Percentiles rank a stretch among this genome's conserved stretches.
These are phyloP conservation scores for Solanum gracilifrons DNA, from an alignment of 257 asterid species.

Conservation along the genomic window DNA sequence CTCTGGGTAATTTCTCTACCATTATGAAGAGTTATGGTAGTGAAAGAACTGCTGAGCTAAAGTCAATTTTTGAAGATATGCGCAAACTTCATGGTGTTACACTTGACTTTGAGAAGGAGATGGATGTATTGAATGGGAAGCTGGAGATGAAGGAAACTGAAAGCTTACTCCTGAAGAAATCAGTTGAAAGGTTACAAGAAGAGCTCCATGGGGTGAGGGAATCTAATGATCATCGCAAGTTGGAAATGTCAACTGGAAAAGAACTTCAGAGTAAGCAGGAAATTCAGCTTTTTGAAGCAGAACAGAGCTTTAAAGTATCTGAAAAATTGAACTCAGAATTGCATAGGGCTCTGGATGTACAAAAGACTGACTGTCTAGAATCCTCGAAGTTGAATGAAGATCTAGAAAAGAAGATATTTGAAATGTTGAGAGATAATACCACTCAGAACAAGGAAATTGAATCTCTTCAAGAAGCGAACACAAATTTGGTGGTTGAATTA, in stretches of 20 bases:
- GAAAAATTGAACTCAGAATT: constrained; percentile 39
- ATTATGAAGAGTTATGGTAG: constrained; percentile 27
- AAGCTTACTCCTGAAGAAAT: constrained; percentile 35
- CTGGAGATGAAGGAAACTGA: constrained; percentile 51
- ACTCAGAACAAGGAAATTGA: constrained; percentile 41
- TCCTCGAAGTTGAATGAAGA: constrained; percentile 26
- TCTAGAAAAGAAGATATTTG: constrained; percentile 35
- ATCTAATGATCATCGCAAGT: constrained; percentile 29
- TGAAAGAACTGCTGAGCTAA: constrained; percentile 43
- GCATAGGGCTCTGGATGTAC: constrained; percentile 27
- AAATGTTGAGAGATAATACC: constrained; percentile 36
- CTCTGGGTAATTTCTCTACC: constrained; percentile 25
- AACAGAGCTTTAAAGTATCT: constrained; percentile 39
- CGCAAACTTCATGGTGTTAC: constrained; percentile 28
- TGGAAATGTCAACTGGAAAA: constrained; percentile 24
- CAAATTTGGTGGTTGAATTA: constrained; percentile 39
- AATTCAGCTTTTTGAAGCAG: constrained; percentile 35
- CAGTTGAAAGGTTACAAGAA: constrained; percentile 41
- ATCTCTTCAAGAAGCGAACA: constrained; percentile 33
- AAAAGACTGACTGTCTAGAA: constrained; percentile 32
- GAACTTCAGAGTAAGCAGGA: constrained; percentile 30
- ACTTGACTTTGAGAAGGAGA: constrained; percentile 37
- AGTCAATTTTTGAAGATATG: constrained; percentile 36
- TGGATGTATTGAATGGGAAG: constrained; percentile 25
- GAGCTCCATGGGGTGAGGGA: constrained; percentile 39